Percentiles rank a stretch among this genome's conserved stretches.
Evolutionary conservation across 2,329 filamentous ascomycete genomes (phyloP).

Genomic region (Fusarium chaquense): DNA sequence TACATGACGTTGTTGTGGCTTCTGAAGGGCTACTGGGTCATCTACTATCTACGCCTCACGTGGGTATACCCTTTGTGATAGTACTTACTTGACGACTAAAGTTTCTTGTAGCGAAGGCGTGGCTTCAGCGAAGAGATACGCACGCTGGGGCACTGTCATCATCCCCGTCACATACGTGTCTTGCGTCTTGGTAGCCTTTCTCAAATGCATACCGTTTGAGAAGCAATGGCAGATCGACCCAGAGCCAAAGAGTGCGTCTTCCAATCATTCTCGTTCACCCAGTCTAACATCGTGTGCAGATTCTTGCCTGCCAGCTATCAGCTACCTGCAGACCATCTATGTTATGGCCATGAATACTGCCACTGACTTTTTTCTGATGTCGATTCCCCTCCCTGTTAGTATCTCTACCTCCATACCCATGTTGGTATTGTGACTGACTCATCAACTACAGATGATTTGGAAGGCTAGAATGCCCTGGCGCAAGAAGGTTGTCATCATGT

Average conservation of each 20-base stretch:
- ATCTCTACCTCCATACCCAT: rapidly evolving
- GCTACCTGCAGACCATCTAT: neutral
- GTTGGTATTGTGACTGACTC: neutral
- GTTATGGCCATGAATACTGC: constrained; percentile 2
- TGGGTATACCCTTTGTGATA: neutral
- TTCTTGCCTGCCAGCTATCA: neutral
- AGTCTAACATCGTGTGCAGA: neutral
- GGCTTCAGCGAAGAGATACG: neutral
- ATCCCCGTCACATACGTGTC: neutral
- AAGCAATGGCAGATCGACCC: constrained; percentile 6
- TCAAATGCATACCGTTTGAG: constrained; percentile 1
- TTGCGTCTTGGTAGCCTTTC: neutral
- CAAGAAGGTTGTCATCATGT: constrained; percentile 5
- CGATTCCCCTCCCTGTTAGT: neutral
- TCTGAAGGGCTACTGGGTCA: neutral
- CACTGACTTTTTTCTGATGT: constrained; percentile 1
- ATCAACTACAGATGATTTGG: neutral
- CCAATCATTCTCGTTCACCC: rapidly evolving
- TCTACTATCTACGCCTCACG: constrained; percentile 1
- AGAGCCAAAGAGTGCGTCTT: neutral
- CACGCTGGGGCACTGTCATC: neutral
- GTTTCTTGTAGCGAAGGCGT: neutral
- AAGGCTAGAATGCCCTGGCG: constrained; percentile 1
- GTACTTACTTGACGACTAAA: neutral
- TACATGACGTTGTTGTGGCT: neutral